These are phyloP conservation scores for Trichosporon faecale DNA, from an alignment of 1,284 basidiomycete species.

Conservation along the genomic window DNA sequence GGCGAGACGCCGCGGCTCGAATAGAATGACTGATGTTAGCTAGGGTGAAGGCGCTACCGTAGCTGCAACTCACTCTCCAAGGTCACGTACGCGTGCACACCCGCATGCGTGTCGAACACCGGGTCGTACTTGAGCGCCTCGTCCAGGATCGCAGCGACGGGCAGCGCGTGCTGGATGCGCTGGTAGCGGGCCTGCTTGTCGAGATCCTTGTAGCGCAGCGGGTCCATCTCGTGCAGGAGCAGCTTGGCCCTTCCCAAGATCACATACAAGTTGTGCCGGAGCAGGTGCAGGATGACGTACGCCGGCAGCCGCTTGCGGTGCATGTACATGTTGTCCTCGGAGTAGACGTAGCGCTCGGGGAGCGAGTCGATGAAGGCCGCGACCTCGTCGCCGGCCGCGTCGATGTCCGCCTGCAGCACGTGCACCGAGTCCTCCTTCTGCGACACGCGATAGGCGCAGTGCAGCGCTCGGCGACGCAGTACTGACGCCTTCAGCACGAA, in stretches of 20 bases:
- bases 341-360: constrained; percentile 10
- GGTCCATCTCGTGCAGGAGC: constrained; percentile 13
- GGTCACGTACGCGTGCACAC: constrained; percentile 20
- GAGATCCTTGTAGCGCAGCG: constrained; percentile 6
- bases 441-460: constrained; percentile 4
- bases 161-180: constrained; percentile 19
- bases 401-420: constrained; percentile 9
- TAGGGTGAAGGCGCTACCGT: not conserved
- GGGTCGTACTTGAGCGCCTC: constrained; percentile 16
- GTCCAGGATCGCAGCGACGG: constrained; percentile 17
- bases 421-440: constrained; percentile 11
- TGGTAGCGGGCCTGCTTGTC: constrained; percentile 6
- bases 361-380: constrained; percentile 7
- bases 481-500: constrained; percentile 9
- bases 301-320: constrained; percentile 12
- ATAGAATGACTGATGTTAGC: constrained; percentile 21
- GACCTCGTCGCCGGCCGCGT: constrained; percentile 1
- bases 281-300: constrained; percentile 11
- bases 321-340: constrained; percentile 13
- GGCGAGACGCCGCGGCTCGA: constrained; percentile 21
- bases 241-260: constrained; percentile 21
- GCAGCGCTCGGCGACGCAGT: constrained; percentile 10
- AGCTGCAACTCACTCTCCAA: constrained; percentile 22
- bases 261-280: constrained; percentile 28
- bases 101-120: constrained; percentile 19